These are phyloP conservation scores for Phytophthora hibernalis DNA, from an alignment of 352 stramenopile species.

Conservation along the genomic window DNA sequence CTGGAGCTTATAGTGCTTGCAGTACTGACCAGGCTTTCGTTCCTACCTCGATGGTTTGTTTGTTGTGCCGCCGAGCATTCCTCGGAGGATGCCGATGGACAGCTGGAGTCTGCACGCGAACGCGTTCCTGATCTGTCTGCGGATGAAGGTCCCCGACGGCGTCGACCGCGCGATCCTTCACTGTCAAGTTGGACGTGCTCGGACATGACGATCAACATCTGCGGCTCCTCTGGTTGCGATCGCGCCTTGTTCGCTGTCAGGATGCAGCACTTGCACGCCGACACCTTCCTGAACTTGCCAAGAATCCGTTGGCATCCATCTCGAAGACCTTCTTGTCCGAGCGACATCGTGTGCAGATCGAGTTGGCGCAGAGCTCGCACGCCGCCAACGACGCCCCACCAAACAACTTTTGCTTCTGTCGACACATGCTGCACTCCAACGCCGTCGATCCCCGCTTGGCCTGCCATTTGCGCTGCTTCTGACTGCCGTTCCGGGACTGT, in stretches of 20 bases:
- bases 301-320: conserved; percentile 29
- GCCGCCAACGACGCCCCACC: conserved; percentile 29
- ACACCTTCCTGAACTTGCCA: conserved; percentile 25
- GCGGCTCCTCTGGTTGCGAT: conserved; percentile 20
- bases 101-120: conserved; percentile 21
- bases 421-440: conserved; percentile 49
- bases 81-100: conserved; percentile 24
- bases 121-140: conserved; percentile 14
- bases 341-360: conserved; percentile 42
- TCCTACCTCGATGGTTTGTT: neutral
- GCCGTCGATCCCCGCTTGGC: conserved; percentile 10
- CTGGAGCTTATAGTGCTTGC: conserved; percentile 15
- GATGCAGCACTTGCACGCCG: conserved; percentile 35
- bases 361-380: conserved; percentile 40
- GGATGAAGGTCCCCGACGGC: conserved; percentile 17
- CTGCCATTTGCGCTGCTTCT: conserved; percentile 28
- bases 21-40: conserved; percentile 17
- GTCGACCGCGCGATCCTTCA: conserved; percentile 15
- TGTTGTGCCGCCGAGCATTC: conserved; percentile 4
- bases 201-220: conserved; percentile 29
- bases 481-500: conserved; percentile 13
- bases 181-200: conserved; percentile 23
- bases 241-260: conserved; percentile 27
- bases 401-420: conserved; percentile 45
- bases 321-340: conserved; percentile 44